Percentiles rank a stretch among this genome's conserved stretches.
Evolutionary conservation across 768 basidiomycete species (phyloP).

Genomic region (Mycena maculata): DNA sequence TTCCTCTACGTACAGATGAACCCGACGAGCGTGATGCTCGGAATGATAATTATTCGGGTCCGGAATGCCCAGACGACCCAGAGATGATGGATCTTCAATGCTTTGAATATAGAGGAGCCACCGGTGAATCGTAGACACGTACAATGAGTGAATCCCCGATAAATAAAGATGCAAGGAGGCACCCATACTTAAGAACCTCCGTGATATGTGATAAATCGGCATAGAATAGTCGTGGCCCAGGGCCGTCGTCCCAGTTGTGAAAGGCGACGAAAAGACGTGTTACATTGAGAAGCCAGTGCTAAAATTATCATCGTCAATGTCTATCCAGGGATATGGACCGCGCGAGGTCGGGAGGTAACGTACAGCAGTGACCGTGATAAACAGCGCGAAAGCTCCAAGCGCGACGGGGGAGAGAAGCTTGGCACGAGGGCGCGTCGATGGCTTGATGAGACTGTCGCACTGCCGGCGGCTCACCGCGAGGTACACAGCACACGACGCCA

Average conservation of each 20-base stretch:
- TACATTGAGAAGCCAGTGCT: slow-evolving; percentile 19
- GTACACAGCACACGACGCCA: neutral
- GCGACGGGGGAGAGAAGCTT: neutral
- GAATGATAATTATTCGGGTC: slow-evolving; percentile 1
- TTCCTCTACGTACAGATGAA: neutral
- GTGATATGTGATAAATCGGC: slow-evolving; percentile 10
- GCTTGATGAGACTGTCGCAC: neutral
- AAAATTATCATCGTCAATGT: neutral
- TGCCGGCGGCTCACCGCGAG: neutral
- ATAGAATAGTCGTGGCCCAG: neutral
- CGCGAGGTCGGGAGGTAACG: neutral
- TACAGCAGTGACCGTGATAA: neutral
- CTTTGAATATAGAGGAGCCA: neutral
- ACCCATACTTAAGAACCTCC: slow-evolving; percentile 7
- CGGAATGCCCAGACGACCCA: slow-evolving; percentile 3
- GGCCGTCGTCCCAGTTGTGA: neutral
- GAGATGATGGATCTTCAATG: slow-evolving; percentile 6
- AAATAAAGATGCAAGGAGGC: neutral
- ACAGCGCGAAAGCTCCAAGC: slow-evolving; percentile 3
- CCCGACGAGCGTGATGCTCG: slow-evolving; percentile 2
- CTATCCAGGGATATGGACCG: neutral
- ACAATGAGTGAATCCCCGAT: slow-evolving; percentile 2
- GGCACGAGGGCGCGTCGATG: neutral
- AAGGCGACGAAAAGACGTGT: slow-evolving; percentile 8
- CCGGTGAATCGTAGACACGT: neutral